A percentile compares a stretch with the other conserved stretches of the same genome.
These are phyloP conservation scores for Alternaria sp. DNA, from an alignment of 2,329 filamentous ascomycete species.

Conservation along the genomic window DNA sequence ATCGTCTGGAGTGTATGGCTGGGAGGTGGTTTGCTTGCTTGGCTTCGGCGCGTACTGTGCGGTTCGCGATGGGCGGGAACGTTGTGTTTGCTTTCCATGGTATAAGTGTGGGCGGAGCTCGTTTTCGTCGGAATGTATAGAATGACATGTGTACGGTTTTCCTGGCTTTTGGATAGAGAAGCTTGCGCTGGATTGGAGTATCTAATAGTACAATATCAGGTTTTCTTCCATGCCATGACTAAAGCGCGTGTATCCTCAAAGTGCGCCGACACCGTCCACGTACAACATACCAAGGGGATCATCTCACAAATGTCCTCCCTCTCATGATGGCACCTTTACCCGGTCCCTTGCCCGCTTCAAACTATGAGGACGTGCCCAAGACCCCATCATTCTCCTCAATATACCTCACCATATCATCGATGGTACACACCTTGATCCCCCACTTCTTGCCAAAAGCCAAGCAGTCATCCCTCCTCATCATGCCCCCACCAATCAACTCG, in stretches of 20 bases:
- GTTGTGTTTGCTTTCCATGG: not conserved
- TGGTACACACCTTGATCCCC: slow-evolving; percentile 93
- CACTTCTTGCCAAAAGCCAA: slow-evolving; percentile 85
- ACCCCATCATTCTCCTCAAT: slow-evolving; percentile 75
- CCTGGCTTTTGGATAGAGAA: not conserved
- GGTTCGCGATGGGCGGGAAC: not conserved
- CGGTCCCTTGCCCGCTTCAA: slow-evolving; percentile 8
- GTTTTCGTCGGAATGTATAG: not conserved
- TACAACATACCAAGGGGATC: not conserved
- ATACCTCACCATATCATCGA: slow-evolving; percentile 84
- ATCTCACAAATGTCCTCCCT: not conserved
- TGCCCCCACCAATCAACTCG: slow-evolving; percentile 72
- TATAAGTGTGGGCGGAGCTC: not conserved
- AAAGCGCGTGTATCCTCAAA: not conserved
- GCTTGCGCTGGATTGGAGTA: slow-evolving; percentile 3
- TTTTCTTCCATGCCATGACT: not conserved
- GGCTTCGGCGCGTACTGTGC: not conserved
- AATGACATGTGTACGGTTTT: not conserved
- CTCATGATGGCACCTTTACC: not conserved
- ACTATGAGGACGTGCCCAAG: slow-evolving; percentile 4
- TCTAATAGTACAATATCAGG: not conserved
- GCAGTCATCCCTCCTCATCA: slow-evolving; percentile 91
- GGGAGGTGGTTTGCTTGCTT: not conserved
- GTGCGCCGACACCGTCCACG: not conserved
- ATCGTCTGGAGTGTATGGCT: not conserved